phyloP scores from a whole-genome alignment of 1,139 yeast genomes.

The Blastobotrys persicus region DNA sequence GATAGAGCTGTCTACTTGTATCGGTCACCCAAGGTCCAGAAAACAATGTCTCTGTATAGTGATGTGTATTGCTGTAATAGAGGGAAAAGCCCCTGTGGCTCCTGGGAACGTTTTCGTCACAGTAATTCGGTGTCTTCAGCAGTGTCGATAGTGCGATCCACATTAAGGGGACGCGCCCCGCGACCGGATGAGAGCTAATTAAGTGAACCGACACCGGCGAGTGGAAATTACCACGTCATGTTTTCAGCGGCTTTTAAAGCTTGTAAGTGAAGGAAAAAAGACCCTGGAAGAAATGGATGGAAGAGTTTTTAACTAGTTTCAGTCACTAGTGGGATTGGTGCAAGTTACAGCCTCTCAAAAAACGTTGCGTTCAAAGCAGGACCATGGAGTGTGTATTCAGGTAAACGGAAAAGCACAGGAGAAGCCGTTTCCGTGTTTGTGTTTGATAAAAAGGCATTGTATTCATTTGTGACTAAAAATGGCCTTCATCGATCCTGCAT shows the following conservation, averaged over 20 bases:
- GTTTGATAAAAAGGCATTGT: constrained; percentile 79
- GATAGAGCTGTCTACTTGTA: too few species aligned
- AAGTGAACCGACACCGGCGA: background rate
- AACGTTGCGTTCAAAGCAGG: constrained; percentile 74
- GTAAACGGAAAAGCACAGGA: constrained; percentile 57
- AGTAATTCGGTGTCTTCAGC: too few species aligned
- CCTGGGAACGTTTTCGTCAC: too few species aligned
- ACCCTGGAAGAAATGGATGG: background rate
- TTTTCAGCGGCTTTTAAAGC: constrained; percentile 29
- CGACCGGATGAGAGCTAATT: background rate
- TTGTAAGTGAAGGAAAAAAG: constrained; percentile 22
- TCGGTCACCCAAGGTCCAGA: too few species aligned
- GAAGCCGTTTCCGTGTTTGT: constrained; percentile 71
- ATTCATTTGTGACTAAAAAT: constrained; percentile 50
- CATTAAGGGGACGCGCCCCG: background rate
- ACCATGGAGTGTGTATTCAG: constrained; percentile 86
- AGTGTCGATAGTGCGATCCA: too few species aligned
- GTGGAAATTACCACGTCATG: constrained; percentile 13
- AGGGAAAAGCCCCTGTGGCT: too few species aligned
- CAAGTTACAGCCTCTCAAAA: constrained; percentile 68
- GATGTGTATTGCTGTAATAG: too few species aligned
- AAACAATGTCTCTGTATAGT: too few species aligned
- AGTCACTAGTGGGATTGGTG: constrained; percentile 49
- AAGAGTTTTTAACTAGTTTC: background rate
- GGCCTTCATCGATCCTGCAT: constrained; percentile 42